A percentile compares a stretch with the other conserved stretches of the same genome.
phyloP scores from a whole-genome alignment of 805 yeast genomes.

The Alloascoidea africana region DNA sequence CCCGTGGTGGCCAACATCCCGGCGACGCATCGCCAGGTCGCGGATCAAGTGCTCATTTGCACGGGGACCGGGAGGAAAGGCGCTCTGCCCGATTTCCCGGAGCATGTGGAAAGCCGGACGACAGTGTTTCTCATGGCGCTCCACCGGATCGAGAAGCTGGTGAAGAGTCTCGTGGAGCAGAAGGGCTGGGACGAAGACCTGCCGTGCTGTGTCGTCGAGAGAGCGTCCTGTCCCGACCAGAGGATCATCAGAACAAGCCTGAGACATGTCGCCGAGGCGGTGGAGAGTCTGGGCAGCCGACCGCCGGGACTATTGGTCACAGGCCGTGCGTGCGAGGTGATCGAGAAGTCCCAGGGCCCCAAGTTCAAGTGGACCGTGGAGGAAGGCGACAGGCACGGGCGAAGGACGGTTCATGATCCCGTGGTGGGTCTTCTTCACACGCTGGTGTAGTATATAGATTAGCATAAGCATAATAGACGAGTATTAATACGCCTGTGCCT shows the following conservation, averaged over 20 bases:
- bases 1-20: constrained; percentile 75
- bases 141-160: constrained; percentile 39
- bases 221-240: constrained; percentile 92
- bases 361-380: constrained; percentile 28
- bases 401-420: background rate
- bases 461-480: too few relatives aligned
- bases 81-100: constrained; percentile 63
- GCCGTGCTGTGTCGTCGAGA: constrained; percentile 78
- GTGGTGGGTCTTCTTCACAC: background rate
- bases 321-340: constrained; percentile 61
- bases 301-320: constrained; percentile 87
- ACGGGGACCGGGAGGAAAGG: constrained; percentile 93
- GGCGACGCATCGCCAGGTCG: constrained; percentile 81
- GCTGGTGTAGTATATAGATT: too few relatives aligned
- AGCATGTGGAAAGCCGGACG: constrained; percentile 56
- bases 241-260: constrained; percentile 65
- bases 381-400: constrained; percentile 21
- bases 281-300: constrained; percentile 64
- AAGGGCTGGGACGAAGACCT: constrained; percentile 52
- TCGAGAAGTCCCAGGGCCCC: constrained; percentile 14
- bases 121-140: constrained; percentile 83
- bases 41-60: constrained; percentile 85
- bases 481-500: too few relatives aligned
- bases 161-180: constrained; percentile 27
- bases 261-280: constrained; percentile 51